Conservation (phyloP, 441 rosid species). For the Sinapis alba region DNA sequence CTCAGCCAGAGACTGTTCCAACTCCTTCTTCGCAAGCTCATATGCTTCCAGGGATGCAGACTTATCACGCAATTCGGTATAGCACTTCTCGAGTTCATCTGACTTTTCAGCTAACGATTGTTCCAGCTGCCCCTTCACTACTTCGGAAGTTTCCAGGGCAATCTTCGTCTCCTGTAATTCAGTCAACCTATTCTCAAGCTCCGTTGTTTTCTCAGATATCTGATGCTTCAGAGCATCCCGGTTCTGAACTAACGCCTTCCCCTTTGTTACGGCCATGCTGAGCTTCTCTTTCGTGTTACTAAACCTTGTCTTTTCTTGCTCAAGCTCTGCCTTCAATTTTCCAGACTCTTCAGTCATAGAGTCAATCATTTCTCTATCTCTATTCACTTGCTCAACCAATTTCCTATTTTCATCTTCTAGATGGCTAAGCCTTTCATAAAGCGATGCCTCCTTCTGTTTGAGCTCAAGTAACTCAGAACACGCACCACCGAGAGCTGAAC, state of each 20-base stretch:
- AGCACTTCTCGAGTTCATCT: slow-evolving; percentile 66
- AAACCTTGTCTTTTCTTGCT: slow-evolving; percentile 77
- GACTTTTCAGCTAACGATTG: slow-evolving; percentile 65
- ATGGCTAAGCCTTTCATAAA: slow-evolving; percentile 52
- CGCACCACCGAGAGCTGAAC: slow-evolving; percentile 57
- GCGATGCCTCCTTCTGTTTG: slow-evolving; percentile 57
- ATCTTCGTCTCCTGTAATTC: slow-evolving; percentile 64
- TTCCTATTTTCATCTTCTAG: slow-evolving; percentile 62
- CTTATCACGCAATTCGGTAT: slow-evolving; percentile 59
- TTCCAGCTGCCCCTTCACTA: slow-evolving; percentile 49
- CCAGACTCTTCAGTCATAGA: slow-evolving; percentile 51
- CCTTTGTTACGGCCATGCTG: slow-evolving; percentile 93
- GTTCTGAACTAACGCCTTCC: slow-evolving; percentile 89
- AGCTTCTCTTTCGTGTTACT: slow-evolving; percentile 90
- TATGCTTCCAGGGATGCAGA: slow-evolving; percentile 54
- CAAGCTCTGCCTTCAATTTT: slow-evolving; percentile 58
- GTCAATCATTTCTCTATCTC: slow-evolving; percentile 52
- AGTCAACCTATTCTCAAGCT: slow-evolving; percentile 70
- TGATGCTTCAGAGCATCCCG: slow-evolving; percentile 83
- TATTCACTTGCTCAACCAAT: slow-evolving; percentile 62
- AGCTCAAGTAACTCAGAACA: slow-evolving; percentile 63
- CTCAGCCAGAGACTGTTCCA: slow-evolving; percentile 75
- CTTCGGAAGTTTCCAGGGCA: slow-evolving; percentile 64
- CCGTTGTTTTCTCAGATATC: slow-evolving; percentile 66
- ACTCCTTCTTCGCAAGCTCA: slow-evolving; percentile 42